A percentile compares a stretch with the other conserved stretches of the same genome.
Conservation (phyloP, 176 grass and related monocot species). For the Saccharum spontaneum region DNA sequence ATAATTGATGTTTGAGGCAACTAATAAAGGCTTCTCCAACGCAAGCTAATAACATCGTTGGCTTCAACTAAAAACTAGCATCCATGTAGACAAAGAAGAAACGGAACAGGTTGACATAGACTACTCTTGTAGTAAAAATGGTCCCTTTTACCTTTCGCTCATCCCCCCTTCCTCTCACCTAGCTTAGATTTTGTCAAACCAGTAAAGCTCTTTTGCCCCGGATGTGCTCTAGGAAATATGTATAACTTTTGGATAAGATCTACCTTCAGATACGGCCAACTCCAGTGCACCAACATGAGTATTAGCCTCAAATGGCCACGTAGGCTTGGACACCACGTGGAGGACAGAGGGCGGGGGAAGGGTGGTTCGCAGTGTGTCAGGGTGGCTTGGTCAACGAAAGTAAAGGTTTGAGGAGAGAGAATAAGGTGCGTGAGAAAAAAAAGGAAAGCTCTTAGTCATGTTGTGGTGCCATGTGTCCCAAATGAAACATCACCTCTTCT, state of each 20-base stretch:
- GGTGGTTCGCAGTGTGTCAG: background rate
- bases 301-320: background rate
- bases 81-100: background rate
- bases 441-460: background rate
- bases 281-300: background rate
- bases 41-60: background rate
- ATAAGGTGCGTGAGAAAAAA: background rate
- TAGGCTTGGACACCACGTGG: background rate
- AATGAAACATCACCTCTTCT: background rate
- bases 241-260: background rate
- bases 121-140: background rate
- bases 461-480: background rate
- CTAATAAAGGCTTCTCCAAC: background rate
- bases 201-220: background rate
- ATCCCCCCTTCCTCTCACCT: background rate
- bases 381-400: background rate
- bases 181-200: background rate
- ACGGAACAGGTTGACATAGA: background rate
- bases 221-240: background rate
- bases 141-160: background rate
- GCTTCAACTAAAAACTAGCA: background rate
- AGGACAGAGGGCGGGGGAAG: background rate
- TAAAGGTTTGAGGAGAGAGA: background rate
- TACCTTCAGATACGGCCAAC: background rate
- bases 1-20: background rate